Base-by-base conservation (phyloP, 306 rosid species). In the Fragaria ananassa region DNA sequence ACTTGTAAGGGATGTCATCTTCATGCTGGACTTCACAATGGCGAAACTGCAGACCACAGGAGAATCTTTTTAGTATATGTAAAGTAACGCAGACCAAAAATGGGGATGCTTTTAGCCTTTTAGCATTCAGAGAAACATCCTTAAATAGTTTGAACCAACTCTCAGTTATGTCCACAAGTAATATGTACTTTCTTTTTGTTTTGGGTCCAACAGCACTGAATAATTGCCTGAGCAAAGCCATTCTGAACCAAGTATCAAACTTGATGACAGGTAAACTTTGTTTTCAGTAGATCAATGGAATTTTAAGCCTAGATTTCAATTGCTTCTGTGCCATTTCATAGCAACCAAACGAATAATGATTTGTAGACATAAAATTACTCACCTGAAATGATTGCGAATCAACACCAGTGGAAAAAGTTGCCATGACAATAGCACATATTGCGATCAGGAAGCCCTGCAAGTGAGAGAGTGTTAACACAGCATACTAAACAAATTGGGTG, bases 321-420 rank as follows among this genome's bases (percentile, higher is more conserved):
- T 19, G 44, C 64, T 47, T 23, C 4, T 42, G 58, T 50, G 60
- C 56, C 23, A 31, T 80, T 8, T 75, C 27, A 29, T 21, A 27
- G 8, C 46, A 45, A 71, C 21, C 42, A 44, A 69, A 62, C 8
- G 35, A 63, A 58, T 47, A 19, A 57, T 31, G 47, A 37, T 25
- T n/a, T 25, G 17, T 69, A 34, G 67, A 37, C 37, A 44, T 23
- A 45, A 45, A 13, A 8, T 39, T 35, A 70, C 66, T 88, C 58
- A 84, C 98, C 96, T 90, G 93, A 88, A 93, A 93, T 84, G 87
- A 87, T 74, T 88, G 84, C 25, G 97, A 88, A 88, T 93, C 98
- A 60, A 91, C 86, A 76, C 98, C 98, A 1, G 97, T 93, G 31
- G 98, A 93, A 80, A 93, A 89, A 27, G 97, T 87, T 56, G 97